These are phyloP conservation scores for Groenewaldozyma salmanticensis DNA, from an alignment of 805 yeast species.

Conservation along the genomic window DNA sequence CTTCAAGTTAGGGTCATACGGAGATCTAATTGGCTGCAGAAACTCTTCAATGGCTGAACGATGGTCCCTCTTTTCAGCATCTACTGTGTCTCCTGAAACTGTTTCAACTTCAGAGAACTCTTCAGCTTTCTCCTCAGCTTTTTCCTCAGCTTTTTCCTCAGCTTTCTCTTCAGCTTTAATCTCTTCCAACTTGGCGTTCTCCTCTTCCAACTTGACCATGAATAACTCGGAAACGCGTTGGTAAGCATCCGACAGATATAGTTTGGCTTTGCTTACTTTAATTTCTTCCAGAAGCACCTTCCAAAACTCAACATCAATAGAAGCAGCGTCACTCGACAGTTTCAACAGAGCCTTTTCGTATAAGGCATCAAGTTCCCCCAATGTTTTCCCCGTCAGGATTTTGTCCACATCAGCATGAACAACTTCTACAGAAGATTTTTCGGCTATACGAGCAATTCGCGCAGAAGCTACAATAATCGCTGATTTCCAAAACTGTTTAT, in stretches of 20 bases:
- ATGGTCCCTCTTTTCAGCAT: too few species aligned
- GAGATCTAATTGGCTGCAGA: background rate
- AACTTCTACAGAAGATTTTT: background rate
- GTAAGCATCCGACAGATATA: slow-evolving; percentile 10
- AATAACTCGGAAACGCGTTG: slow-evolving; percentile 1
- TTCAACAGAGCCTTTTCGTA: slow-evolving; percentile 16
- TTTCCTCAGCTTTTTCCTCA: background rate
- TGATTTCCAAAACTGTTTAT: slow-evolving; percentile 18
- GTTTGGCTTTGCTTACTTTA: slow-evolving; percentile 14
- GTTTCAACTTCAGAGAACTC: background rate
- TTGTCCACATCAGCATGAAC: slow-evolving; percentile 22
- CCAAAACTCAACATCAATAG: slow-evolving; percentile 25
- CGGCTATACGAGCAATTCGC: background rate
- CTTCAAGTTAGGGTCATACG: background rate
- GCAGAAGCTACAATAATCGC: slow-evolving; percentile 7
- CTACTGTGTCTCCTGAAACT: too few species aligned
- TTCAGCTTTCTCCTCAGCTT: background rate
- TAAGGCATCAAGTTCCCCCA: slow-evolving; percentile 18
- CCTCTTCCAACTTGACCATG: background rate
- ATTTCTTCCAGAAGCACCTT: slow-evolving; percentile 18
- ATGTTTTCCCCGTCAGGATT: slow-evolving; percentile 19
- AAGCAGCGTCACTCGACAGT: slow-evolving; percentile 11
- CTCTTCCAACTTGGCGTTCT: background rate
- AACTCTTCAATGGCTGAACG: background rate
- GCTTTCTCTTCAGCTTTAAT: background rate